Percentiles rank a stretch among this genome's conserved stretches.
Conservation (phyloP, 139 green algal species). For the Diplosphaera chodatii region DNA sequence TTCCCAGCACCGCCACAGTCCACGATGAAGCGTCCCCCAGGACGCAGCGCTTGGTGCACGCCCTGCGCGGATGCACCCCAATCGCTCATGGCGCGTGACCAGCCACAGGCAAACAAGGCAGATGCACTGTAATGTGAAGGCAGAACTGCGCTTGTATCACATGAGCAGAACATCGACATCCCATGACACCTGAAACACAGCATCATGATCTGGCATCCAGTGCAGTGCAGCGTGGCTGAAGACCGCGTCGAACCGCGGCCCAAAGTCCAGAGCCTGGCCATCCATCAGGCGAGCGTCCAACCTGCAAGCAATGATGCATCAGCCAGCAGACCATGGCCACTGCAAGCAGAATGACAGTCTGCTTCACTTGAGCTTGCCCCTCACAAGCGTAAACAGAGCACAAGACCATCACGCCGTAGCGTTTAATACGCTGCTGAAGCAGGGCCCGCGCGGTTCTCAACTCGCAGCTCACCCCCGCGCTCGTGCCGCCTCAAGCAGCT, state of each 20-base stretch:
- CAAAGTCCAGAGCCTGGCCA: background rate
- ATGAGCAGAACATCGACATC: background rate
- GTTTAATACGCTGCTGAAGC: too few species aligned
- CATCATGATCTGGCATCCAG: background rate
- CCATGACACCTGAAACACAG: background rate
- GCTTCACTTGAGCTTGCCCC: too few species aligned
- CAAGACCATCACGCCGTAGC: too few species aligned
- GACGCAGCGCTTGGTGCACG: background rate
- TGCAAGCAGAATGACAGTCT: too few species aligned
- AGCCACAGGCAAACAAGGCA: too few species aligned
- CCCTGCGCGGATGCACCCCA: background rate
- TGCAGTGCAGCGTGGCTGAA: background rate
- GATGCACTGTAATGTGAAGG: too few species aligned
- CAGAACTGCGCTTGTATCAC: slow-evolving; percentile 12
- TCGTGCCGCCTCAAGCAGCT: background rate
- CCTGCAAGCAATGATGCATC: too few species aligned
- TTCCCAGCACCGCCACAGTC: slow-evolving; percentile 16
- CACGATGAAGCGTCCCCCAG: slow-evolving; percentile 10
- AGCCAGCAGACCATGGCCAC: too few species aligned
- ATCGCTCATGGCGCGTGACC: too few species aligned
- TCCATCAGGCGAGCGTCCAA: background rate
- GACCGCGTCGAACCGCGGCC: background rate
- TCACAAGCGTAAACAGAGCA: too few species aligned
- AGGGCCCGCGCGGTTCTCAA: too few species aligned
- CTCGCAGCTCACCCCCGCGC: background rate